These are phyloP conservation scores for Apiotrichum mycotoxinovorans DNA, from an alignment of 1,284 basidiomycete species.

Conservation along the genomic window DNA sequence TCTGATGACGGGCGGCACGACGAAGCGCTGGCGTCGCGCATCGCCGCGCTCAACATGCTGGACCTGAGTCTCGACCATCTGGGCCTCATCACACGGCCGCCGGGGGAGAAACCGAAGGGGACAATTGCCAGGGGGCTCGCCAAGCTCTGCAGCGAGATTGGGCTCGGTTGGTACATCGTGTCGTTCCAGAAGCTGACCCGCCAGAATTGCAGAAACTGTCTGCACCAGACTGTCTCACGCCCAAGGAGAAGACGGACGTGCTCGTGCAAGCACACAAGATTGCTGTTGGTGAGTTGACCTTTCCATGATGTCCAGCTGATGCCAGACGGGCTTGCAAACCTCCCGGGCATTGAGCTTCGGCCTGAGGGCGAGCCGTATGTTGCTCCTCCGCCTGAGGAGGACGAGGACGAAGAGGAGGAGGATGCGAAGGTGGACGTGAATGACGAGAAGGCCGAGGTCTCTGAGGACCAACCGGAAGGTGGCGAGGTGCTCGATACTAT, in stretches of 20 bases:
- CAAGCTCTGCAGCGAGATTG: slow-evolving; percentile 66
- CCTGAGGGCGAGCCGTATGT: slow-evolving; percentile 48
- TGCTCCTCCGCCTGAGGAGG: slow-evolving; percentile 17
- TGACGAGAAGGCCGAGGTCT: not conserved
- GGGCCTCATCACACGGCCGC: slow-evolving; percentile 65
- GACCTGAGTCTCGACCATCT: slow-evolving; percentile 82
- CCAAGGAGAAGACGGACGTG: slow-evolving; percentile 72
- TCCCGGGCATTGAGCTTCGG: slow-evolving; percentile 46
- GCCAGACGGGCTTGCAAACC: slow-evolving; percentile 38
- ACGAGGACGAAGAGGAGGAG: not conserved
- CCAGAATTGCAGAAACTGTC: slow-evolving; percentile 69
- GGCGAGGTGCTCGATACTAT: slow-evolving; percentile 7
- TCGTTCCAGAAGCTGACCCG: not conserved
- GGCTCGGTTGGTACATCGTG: slow-evolving; percentile 60
- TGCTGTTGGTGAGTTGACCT: slow-evolving; percentile 56
- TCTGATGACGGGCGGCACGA: slow-evolving; percentile 82
- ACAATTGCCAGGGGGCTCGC: slow-evolving; percentile 59
- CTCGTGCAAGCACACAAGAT: slow-evolving; percentile 78
- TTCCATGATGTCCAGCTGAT: not conserved
- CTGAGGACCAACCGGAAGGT: not conserved
- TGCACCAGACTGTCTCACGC: slow-evolving; percentile 57
- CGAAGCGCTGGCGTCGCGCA: slow-evolving; percentile 76
- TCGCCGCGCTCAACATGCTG: slow-evolving; percentile 83
- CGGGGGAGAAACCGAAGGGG: slow-evolving; percentile 44
- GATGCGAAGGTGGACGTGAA: not conserved